Conservation (phyloP, 108 stramenopile species). For the Skeletonema menzelii region DNA sequence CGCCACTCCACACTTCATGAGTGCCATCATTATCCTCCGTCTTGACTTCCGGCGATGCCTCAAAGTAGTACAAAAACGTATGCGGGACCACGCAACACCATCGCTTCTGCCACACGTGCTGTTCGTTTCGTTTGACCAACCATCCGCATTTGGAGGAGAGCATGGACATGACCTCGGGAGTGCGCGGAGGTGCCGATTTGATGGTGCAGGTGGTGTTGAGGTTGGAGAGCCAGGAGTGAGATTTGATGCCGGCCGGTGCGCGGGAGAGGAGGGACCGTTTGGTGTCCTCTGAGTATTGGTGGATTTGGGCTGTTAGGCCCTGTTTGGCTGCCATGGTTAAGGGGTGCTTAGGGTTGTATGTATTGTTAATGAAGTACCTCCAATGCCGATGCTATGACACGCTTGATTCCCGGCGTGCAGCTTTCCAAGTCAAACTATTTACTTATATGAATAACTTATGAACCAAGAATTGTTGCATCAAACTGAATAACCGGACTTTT, state of each 20-base stretch:
- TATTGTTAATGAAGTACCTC: neutral
- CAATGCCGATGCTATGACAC: neutral
- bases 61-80: slow-evolving; percentile 95
- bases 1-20: slow-evolving; percentile 43
- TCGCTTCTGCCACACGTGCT: slow-evolving; percentile 91
- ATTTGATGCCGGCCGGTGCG: slow-evolving; percentile 59
- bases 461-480: neutral
- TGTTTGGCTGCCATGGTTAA: slow-evolving; percentile 85
- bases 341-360: neutral
- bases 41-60: slow-evolving; percentile 62
- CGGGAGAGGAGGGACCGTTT: slow-evolving; percentile 79
- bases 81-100: slow-evolving; percentile 97
- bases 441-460: too few species aligned
- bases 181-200: slow-evolving; percentile 86
- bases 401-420: neutral
- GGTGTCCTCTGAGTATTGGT: slow-evolving; percentile 87
- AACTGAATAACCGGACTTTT: too few species aligned
- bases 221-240: slow-evolving; percentile 77
- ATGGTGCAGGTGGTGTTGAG: slow-evolving; percentile 89
- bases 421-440: neutral
- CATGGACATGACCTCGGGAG: slow-evolving; percentile 81
- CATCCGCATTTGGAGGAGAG: slow-evolving; percentile 81
- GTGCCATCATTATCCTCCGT: slow-evolving; percentile 48
- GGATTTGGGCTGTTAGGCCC: slow-evolving; percentile 82
- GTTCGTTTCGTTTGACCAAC: slow-evolving; percentile 93